phyloP scores from a whole-genome alignment of 2,329 filamentous ascomycete genomes.

The Verticillium nonalfalfae region DNA sequence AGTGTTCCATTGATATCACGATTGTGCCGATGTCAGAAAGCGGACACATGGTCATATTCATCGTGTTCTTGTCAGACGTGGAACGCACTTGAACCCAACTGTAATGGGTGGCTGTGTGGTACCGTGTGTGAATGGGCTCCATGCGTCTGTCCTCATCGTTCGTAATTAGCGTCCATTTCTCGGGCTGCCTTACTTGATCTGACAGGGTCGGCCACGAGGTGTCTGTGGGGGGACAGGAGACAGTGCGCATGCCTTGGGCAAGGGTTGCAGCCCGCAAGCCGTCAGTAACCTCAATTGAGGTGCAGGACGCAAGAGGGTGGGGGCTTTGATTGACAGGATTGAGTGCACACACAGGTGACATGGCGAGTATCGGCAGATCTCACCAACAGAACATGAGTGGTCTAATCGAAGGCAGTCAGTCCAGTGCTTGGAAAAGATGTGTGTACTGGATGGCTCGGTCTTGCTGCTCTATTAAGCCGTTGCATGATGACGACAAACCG shows the following conservation, averaged over 20 bases:
- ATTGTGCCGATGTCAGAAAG: no score
- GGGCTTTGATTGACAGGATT: background rate
- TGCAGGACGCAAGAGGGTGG: background rate
- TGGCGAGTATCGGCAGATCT: background rate
- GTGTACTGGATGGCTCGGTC: background rate
- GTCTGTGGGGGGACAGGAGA: background rate
- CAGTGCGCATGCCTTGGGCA: background rate
- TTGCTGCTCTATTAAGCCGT: background rate
- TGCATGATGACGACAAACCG: background rate
- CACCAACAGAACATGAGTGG: background rate
- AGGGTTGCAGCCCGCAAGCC: background rate
- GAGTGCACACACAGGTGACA: background rate
- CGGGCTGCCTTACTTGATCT: background rate
- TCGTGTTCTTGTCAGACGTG: no score
- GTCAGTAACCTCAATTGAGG: background rate
- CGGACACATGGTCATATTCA: no score
- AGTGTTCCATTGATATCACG: no score
- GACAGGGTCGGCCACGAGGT: background rate
- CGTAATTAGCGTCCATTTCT: background rate
- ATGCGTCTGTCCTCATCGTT: background rate
- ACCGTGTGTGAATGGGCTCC: background rate
- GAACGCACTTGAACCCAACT: background rate
- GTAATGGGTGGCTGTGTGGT: background rate
- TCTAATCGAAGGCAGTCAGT: background rate
- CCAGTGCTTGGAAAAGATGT: background rate